Base-by-base conservation (phyloP, 441 rosid species). In the Gossypium davidsonii region DNA sequence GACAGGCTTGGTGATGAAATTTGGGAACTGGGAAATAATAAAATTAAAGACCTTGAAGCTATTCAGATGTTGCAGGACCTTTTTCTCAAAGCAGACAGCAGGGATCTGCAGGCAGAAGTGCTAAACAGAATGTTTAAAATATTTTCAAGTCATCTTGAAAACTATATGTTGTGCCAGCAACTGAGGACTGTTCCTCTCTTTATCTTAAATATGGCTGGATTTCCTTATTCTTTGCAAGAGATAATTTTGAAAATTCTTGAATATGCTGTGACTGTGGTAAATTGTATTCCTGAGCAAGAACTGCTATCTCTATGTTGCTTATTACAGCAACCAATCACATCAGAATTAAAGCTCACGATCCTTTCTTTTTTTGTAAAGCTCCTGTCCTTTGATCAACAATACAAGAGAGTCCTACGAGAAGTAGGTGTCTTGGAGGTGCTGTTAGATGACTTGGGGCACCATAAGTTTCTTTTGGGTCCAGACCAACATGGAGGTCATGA, bases 231-330 rank as follows among this genome's bases (percentile, higher is more conserved):
- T 18, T 83, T 97, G 89, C 99, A 92, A 86, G 97, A 94, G 76
- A 91, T 89, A 76, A 94, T 97, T 69, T 86, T 97, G 85, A 97
- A 94, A 87, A 97, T 97, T 84, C 98, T 97, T 82, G 99, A 94
- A 78, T 97, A 94, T 82, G 99, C 99, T 66, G 99, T 94, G 74
- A 97, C 99, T 64, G 99, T 97, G 71, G 97, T 91, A 79, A 97
- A 92, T 83, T 94, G 99, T 80, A 88, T 97, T 75, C 99, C 99
- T 42, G 99, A 97, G 85, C 99, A 97, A 82, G 99, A 97, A 81
- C 74, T 97, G 81, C 89, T 97, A 79, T 94, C 99, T 34, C 93
- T 97, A 59, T 94, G 99, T 83, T 94, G 98, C 90, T 88, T 97
- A 74, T 79, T 97, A 89, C 99, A 97, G 87, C 99, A 92, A 76